Base-by-base conservation (phyloP, 805 yeast species). In the Teunomyces cretensis region DNA sequence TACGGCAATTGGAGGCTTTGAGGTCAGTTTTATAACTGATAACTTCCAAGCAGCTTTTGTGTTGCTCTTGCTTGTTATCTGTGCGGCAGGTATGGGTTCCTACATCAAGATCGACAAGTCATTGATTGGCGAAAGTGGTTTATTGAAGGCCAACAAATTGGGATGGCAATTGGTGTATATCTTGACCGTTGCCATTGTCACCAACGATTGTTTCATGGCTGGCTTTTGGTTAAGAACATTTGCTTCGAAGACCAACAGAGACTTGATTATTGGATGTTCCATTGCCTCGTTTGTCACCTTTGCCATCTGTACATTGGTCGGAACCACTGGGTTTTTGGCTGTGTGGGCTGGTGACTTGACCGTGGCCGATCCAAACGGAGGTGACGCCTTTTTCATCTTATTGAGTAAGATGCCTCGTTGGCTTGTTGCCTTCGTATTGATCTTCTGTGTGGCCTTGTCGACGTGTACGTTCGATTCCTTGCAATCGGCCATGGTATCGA, bases 171-270 rank as follows among this genome's bases (percentile, higher is more conserved):
- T 91, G 51, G 62, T 91, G 28, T 91, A 89, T 61, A 90, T 91
- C 51, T 72, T 91, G 52, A 78, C 84, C 6, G 84, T 91, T 27
- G 97, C 97, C 22, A 86, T 91, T 58, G 78, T 89, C 45, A 87
- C 97, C 28, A 91, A 91, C 58, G 96, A 89, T 61, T 81, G 91
- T 61, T 91, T 91, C 66, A 70, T 91, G 75, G 79, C 96, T 27
- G 96, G 96, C 0, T 90, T 91, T 63, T 91, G 98, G 98, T 70
- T 91, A 49, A 76, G 98, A 58, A 88, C 98, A 0, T 91, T 91
- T 71, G 96, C 98, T 5, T 84, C 96, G 6, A 80, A 80, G 51
- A 70, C 88, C 7, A 81, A 90, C 65, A 79, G 73, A 52, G 96
- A 90, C 58, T 74, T 91, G 55, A 63, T 78, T 63, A 78, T 88